These are phyloP conservation scores for Persicaria maculosa DNA, from an alignment of 148 eudicot species.

Conservation along the genomic window DNA sequence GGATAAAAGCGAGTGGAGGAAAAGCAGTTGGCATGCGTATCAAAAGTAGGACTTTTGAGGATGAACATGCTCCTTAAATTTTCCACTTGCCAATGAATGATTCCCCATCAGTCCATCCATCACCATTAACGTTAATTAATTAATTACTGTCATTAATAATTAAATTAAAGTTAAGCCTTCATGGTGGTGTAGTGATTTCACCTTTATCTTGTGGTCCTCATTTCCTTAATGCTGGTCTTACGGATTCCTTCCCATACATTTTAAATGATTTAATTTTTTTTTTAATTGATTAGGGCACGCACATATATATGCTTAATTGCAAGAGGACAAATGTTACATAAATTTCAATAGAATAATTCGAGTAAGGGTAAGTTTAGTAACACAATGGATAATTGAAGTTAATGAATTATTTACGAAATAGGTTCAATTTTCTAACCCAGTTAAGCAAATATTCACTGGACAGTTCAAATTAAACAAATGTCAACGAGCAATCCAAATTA, in stretches of 20 bases:
- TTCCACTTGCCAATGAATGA: conserved; percentile 17
- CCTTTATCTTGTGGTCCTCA: conserved; percentile 31
- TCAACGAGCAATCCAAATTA: too few relatives aligned
- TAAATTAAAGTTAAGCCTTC: conserved; percentile 5
- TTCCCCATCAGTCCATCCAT: conserved; percentile 15
- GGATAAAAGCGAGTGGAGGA: neutral
- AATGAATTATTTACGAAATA: too few relatives aligned
- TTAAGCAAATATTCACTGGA: too few relatives aligned
- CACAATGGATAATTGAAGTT: too few relatives aligned
- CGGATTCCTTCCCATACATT: conserved; percentile 22
- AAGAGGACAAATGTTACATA: too few relatives aligned
- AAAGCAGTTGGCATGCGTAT: neutral
- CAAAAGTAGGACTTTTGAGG: conserved; percentile 5
- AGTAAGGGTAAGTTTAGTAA: too few relatives aligned
- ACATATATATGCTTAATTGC: neutral
- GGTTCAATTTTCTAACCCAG: too few relatives aligned
- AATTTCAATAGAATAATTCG: too few relatives aligned
- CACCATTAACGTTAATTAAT: conserved; percentile 12
- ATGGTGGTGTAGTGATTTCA: conserved; percentile 6
- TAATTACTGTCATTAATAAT: neutral
- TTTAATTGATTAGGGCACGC: neutral
- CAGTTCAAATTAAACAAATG: too few relatives aligned
- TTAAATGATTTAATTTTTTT: neutral
- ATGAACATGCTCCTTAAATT: conserved; percentile 17
- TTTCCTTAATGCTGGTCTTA: conserved; percentile 30